Conservation (phyloP, 148 eudicot species). For the Fagopyrum esculentum region DNA sequence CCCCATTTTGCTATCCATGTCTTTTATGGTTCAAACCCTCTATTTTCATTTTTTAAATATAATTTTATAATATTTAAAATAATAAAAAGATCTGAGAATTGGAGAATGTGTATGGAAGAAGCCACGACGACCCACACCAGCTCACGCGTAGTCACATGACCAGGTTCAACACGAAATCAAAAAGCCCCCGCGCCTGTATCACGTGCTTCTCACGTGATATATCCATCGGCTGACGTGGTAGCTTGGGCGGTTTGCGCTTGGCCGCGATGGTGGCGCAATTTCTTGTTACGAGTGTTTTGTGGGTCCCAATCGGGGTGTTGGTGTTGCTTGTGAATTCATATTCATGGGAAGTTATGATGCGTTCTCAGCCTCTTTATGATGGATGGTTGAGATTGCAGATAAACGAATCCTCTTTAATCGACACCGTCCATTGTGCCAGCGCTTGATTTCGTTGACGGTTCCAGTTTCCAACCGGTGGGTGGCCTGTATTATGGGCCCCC, state of each 20-base stretch:
- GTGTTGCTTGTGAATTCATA: background rate
- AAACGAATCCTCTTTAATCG: background rate
- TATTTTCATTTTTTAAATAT: background rate
- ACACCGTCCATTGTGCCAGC: conserved; percentile 7
- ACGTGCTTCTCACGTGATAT: conserved; percentile 16
- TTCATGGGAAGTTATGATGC: background rate
- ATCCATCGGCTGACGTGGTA: background rate
- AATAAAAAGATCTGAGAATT: background rate
- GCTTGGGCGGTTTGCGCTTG: background rate
- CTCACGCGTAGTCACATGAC: conserved; percentile 8
- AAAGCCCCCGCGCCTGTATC: conserved; percentile 2
- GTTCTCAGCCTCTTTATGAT: background rate
- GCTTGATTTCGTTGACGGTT: background rate
- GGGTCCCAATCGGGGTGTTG: background rate
- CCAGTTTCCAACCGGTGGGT: background rate
- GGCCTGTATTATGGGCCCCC: background rate
- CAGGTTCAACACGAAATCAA: background rate
- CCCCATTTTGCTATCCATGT: background rate
- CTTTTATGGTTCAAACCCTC: background rate
- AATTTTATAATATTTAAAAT: background rate
- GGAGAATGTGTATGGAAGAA: background rate
- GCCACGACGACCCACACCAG: background rate
- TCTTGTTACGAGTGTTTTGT: background rate
- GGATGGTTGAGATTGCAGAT: background rate
- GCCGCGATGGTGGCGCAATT: background rate